Conservation (phyloP, 2,329 filamentous ascomycete genomes). For the Colletotrichum eleusines region DNA sequence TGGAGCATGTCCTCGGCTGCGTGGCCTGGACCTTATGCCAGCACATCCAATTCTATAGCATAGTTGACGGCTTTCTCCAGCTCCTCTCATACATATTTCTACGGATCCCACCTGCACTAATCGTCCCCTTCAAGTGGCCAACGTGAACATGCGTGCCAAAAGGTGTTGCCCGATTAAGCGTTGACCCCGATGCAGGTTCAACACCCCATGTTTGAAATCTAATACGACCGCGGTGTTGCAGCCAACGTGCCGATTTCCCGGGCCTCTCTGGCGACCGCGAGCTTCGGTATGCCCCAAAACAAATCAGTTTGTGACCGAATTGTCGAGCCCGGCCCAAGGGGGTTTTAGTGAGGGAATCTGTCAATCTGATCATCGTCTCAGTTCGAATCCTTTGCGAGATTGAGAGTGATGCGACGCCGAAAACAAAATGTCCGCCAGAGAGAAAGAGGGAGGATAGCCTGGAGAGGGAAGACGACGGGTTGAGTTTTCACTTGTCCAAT, state of each 20-base stretch:
- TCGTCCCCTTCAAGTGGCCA: background rate
- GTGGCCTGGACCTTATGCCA: background rate
- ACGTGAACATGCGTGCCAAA: background rate
- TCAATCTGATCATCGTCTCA: too few relatives aligned
- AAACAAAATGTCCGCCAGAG: too few relatives aligned
- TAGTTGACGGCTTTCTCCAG: background rate
- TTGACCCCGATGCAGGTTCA: conserved; percentile 8
- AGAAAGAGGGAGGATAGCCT: too few relatives aligned
- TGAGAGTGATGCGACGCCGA: background rate
- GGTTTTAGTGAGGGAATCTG: background rate
- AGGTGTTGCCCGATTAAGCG: conserved; percentile 16
- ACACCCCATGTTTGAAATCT: background rate
- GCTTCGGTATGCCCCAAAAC: background rate
- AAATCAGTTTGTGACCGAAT: background rate
- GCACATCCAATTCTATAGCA: too few relatives aligned
- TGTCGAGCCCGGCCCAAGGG: too few relatives aligned
- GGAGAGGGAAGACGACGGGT: background rate
- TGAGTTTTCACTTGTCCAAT: background rate
- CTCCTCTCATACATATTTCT: background rate
- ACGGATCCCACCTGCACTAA: background rate
- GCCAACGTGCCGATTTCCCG: background rate
- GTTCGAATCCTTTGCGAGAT: background rate
- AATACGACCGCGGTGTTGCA: conserved; percentile 2
- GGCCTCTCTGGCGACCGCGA: conserved; percentile 8
- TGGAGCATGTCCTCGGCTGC: conserved; percentile 1